Percentiles rank a stretch among this genome's conserved stretches.
Evolutionary conservation across 345 rosid species (phyloP).

Genomic region (Gossypium sturtianum): DNA sequence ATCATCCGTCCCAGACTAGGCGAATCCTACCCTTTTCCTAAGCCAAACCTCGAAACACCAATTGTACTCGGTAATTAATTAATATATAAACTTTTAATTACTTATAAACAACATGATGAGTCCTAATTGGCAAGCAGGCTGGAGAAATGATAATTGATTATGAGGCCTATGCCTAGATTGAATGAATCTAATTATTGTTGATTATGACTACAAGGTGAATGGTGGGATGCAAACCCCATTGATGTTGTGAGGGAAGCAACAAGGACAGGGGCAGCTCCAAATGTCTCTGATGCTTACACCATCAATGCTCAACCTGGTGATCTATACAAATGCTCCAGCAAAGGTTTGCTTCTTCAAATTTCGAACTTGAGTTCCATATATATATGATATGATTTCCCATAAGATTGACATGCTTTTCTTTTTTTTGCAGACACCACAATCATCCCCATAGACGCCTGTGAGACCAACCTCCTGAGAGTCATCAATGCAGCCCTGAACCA

Average conservation of each 20-base stretch:
- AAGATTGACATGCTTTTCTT: not conserved
- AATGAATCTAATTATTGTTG: not conserved
- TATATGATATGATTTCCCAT: not conserved
- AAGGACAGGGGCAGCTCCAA: constrained; percentile 72
- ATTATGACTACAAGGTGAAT: constrained; percentile 55
- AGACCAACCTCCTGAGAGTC: constrained; percentile 73
- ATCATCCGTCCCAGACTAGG: constrained; percentile 61
- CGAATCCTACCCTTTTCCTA: constrained; percentile 63
- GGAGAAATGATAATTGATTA: not conserved
- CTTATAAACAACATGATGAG: not conserved
- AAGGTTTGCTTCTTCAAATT: constrained; percentile 39
- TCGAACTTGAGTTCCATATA: no score
- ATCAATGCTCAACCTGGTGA: constrained; percentile 96
- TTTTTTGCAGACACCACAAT: constrained; percentile 50
- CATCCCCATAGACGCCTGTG: constrained; percentile 62
- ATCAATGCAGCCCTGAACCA: constrained; percentile 88
- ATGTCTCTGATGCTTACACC: constrained; percentile 74
- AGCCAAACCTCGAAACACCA: constrained; percentile 64
- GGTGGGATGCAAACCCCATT: constrained; percentile 87
- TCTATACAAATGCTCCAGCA: constrained; percentile 69
- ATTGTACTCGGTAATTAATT: constrained; percentile 55
- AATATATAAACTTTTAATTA: no score
- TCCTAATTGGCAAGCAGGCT: not conserved
- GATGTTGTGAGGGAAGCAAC: constrained; percentile 68
- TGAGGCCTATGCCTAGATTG: not conserved